Base-by-base conservation (phyloP, 2,329 filamentous ascomycete genomes). In the Ophiostoma australiae region DNA sequence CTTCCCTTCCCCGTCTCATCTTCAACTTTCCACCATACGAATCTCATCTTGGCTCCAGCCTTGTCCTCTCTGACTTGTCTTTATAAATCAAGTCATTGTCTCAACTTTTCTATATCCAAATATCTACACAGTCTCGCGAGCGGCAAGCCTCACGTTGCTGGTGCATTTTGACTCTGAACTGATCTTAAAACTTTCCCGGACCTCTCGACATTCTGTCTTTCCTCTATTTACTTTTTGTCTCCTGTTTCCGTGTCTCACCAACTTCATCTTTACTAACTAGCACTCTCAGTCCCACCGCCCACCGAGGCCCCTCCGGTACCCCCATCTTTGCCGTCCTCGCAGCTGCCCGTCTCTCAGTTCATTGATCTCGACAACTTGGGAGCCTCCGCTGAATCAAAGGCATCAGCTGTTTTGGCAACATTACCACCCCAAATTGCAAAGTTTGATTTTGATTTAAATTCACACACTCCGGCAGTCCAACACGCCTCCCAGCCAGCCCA, bases 61-160 rank as follows among this genome's bases (percentile, higher is more conserved):
- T 66, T 39, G 63, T 66, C 33, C 35, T 66, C 63, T 35, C n/a
- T 10, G 61, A n/a, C 15, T 35, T 23, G 61, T 37, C 33, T 65
- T 11, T 23, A 58, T 27, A 17, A 27, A 58, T 27, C 33, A 67
- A 37, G 65, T 10, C 37, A 20, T n/a, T 37, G 65, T 67, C 63
- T 66, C 35, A 37, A 44, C 35, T 67, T 48, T 17, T 27, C n/a
- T 15, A 44, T 1, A 23, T 27, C 13, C 4, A 27, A 41, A 67
- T 27, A 31, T 15, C 5, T 48, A 13, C 27, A 1, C 35, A 23
- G n/a, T 15, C 20, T 23, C 35, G n/a, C 37, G 48, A 67, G 39
- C 66, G 39, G n/a, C 37, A 67, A 67, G 66, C 66, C 66, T 41
- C 39, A 39, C n/a, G 17, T 66, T 20, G 17, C 63, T n/a, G 17